phyloP scores from a whole-genome alignment of 2,329 filamentous ascomycete species.

The Harringtonia aguacate region DNA sequence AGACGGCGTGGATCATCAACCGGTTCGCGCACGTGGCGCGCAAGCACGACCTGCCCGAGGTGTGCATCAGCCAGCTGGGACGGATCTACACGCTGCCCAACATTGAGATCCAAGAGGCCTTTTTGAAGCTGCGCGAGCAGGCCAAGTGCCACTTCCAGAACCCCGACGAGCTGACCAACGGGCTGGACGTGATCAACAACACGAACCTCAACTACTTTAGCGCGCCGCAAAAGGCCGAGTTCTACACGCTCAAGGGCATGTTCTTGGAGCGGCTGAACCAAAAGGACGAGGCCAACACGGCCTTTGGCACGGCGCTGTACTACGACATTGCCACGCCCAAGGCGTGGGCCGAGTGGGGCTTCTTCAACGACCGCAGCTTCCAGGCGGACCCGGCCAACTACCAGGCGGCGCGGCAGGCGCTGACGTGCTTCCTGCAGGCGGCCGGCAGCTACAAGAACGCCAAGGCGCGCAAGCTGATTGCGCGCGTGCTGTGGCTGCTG shows the following conservation, averaged over 20 bases:
- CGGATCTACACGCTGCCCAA: slow-evolving; percentile 98
- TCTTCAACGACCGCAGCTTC: slow-evolving; percentile 94
- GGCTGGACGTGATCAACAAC: slow-evolving; percentile 97
- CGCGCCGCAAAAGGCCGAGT: slow-evolving; percentile 90
- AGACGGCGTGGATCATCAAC: slow-evolving; percentile 99
- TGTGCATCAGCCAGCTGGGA: slow-evolving; percentile 93
- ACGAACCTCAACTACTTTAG: slow-evolving; percentile 99
- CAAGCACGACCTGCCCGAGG: slow-evolving; percentile 92
- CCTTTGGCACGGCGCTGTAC: slow-evolving; percentile 89
- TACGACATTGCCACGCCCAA: slow-evolving; percentile 94
- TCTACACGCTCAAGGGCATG: slow-evolving; percentile 99
- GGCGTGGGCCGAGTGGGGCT: slow-evolving; percentile 98
- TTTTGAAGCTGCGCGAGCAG: slow-evolving; percentile 96
- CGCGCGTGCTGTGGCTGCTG: slow-evolving; percentile 87
- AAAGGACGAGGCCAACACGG: slow-evolving; percentile 82
- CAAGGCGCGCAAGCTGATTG: slow-evolving; percentile 88
- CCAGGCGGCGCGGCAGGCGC: slow-evolving; percentile 75
- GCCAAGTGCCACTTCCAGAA: slow-evolving; percentile 99
- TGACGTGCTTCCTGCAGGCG: slow-evolving; percentile 93
- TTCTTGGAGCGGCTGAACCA: slow-evolving; percentile 91
- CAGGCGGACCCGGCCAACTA: slow-evolving; percentile 80
- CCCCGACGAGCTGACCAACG: slow-evolving; percentile 78
- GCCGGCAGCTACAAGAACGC: slow-evolving; percentile 94
- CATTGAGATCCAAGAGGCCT: slow-evolving; percentile 98
- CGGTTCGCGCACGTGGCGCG: slow-evolving; percentile 94